A percentile compares a stretch with the other conserved stretches of the same genome.
These are phyloP conservation scores for Mycena filopes DNA, from an alignment of 768 basidiomycete genomes.

Conservation along the genomic window DNA sequence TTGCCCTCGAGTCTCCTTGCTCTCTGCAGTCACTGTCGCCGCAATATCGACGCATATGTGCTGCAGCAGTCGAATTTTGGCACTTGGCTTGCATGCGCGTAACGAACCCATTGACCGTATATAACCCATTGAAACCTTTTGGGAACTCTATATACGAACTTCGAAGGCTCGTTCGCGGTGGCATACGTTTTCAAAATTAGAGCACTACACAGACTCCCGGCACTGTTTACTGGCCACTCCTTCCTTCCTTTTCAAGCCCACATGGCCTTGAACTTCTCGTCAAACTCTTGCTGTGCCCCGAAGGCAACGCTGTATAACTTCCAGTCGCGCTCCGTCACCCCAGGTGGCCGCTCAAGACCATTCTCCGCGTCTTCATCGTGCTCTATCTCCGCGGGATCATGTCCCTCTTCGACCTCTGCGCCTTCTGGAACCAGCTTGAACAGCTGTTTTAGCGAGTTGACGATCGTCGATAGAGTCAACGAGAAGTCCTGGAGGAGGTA, in stretches of 20 bases:
- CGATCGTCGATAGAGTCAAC: constrained; percentile 60
- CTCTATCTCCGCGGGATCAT: constrained; percentile 38
- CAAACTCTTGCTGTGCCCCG: constrained; percentile 58
- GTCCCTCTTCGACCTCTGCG: constrained; percentile 38
- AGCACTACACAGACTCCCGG: too few species aligned
- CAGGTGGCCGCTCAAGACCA: constrained; percentile 45
- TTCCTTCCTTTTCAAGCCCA: constrained; percentile 55
- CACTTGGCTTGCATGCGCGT: too few species aligned
- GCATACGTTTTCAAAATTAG: too few species aligned
- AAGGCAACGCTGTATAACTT: constrained; percentile 62
- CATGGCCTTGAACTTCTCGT: constrained; percentile 69
- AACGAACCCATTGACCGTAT: too few species aligned
- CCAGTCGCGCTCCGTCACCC: constrained; percentile 62
- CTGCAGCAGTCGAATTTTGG: too few species aligned
- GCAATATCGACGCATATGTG: too few species aligned
- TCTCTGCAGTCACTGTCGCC: too few species aligned
- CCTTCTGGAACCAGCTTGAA: constrained; percentile 39
- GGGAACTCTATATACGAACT: too few species aligned
- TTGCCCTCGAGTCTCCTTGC: too few species aligned
- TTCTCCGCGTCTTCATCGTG: constrained; percentile 33
- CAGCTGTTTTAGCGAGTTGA: constrained; percentile 60
- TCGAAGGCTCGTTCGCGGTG: too few species aligned
- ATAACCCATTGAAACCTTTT: too few species aligned
- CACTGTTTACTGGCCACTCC: too few species aligned
- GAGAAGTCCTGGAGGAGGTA: constrained; percentile 69